Percentiles rank a stretch among this genome's conserved stretches.
Conservation (phyloP, 2,329 filamentous ascomycete species). For the Ceratocystis huliohia region DNA sequence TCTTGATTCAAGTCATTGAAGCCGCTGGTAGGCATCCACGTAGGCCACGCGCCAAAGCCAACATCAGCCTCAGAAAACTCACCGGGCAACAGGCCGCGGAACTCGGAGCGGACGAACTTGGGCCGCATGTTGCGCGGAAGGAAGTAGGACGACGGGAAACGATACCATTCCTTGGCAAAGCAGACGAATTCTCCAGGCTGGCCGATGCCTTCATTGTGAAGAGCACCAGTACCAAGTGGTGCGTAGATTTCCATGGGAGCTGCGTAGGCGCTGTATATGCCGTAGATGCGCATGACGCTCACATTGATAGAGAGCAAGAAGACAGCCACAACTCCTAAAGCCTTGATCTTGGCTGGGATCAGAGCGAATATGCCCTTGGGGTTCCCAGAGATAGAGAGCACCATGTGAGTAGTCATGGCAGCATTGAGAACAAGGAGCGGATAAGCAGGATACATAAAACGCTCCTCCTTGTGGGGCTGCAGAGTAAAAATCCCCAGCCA, state of each 20-base stretch:
- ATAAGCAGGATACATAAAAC: constrained; percentile 97
- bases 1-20: constrained; percentile 90
- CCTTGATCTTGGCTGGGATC: constrained; percentile 63
- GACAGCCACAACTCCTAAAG: constrained; percentile 47
- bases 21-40: constrained; percentile 66
- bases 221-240: constrained; percentile 46
- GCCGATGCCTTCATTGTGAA: constrained; percentile 39
- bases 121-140: constrained; percentile 70
- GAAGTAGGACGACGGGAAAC: constrained; percentile 88
- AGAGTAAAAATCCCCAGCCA: constrained; percentile 86
- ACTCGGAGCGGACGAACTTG: constrained; percentile 86
- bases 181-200: constrained; percentile 60
- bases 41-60: constrained; percentile 61
- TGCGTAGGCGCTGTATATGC: constrained; percentile 67
- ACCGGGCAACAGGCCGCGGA: constrained; percentile 75
- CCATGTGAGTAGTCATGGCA: constrained; percentile 67
- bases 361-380: constrained; percentile 54
- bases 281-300: constrained; percentile 59
- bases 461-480: constrained; percentile 94
- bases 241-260: constrained; percentile 63
- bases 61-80: constrained; percentile 67
- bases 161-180: constrained; percentile 95
- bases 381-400: constrained; percentile 63
- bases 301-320: constrained; percentile 52
- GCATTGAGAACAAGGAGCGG: constrained; percentile 83